These are phyloP conservation scores for Kwoniella shivajii DNA, from an alignment of 1,284 basidiomycete genomes.

Conservation along the genomic window DNA sequence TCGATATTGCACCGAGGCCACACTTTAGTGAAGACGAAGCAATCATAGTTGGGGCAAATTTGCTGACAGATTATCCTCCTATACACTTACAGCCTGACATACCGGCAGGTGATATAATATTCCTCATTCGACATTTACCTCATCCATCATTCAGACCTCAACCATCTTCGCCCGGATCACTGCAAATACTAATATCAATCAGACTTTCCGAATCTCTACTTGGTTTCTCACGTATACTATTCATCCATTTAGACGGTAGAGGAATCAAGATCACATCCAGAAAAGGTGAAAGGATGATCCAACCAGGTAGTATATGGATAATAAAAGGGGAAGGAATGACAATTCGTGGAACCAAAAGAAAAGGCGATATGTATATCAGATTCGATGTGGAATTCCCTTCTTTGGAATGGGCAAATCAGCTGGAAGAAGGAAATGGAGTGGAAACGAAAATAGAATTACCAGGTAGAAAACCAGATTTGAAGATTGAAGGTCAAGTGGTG, in stretches of 20 bases:
- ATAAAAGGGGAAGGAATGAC: constrained; percentile 86
- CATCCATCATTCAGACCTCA: constrained; percentile 68
- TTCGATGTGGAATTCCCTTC: constrained; percentile 77
- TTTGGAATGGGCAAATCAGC: constrained; percentile 42
- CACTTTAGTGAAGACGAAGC: no score
- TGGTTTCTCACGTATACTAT: constrained; percentile 81
- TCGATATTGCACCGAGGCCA: no score
- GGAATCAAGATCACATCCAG: constrained; percentile 75
- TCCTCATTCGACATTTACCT: constrained; percentile 68
- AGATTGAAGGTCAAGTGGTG: constrained; percentile 18
- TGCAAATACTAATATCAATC: constrained; percentile 57
- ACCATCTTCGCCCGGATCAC: constrained; percentile 28
- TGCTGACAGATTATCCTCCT: neutral
- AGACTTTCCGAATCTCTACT: constrained; percentile 90
- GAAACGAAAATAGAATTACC: constrained; percentile 24
- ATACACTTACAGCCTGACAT: constrained; percentile 64
- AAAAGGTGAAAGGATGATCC: constrained; percentile 69
- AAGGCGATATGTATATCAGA: constrained; percentile 78
- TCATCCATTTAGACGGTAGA: constrained; percentile 86
- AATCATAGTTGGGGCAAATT: neutral
- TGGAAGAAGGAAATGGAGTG: neutral
- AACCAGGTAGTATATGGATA: constrained; percentile 70
- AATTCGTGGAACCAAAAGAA: constrained; percentile 64
- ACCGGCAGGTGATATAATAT: constrained; percentile 84
- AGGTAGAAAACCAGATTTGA: constrained; percentile 28